phyloP scores from a whole-genome alignment of 768 basidiomycete genomes.

The Boletus edulis region DNA sequence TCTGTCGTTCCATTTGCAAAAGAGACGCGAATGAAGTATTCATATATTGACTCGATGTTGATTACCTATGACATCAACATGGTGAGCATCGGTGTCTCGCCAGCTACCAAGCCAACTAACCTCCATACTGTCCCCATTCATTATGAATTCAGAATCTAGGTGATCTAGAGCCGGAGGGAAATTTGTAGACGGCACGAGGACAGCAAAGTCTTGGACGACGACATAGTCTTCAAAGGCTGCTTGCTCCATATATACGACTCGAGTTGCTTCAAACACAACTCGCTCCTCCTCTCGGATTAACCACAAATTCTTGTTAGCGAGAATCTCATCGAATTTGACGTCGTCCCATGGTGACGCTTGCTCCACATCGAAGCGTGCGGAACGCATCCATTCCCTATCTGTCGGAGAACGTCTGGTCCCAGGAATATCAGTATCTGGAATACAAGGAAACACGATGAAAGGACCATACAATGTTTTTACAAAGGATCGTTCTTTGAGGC shows the following conservation, averaged over 20 bases:
- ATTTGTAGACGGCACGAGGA: constrained; percentile 24
- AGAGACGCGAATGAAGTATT: constrained; percentile 13
- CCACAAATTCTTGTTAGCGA: constrained; percentile 16
- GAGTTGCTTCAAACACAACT: constrained; percentile 12
- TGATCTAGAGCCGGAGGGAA: constrained; percentile 14
- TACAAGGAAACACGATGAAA: too few relatives aligned
- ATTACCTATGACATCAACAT: background rate
- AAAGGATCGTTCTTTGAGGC: constrained; percentile 22
- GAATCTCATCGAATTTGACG: background rate
- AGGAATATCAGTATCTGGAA: background rate
- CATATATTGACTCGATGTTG: constrained; percentile 12
- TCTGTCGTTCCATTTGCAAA: constrained; percentile 15
- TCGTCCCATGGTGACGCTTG: background rate
- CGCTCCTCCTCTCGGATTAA: constrained; percentile 17
- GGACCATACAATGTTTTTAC: constrained; percentile 8
- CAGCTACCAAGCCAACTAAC: background rate
- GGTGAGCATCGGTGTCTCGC: background rate
- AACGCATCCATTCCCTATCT: background rate
- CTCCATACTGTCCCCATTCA: background rate
- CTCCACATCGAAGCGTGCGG: background rate
- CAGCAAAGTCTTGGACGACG: constrained; percentile 8
- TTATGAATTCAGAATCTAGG: background rate
- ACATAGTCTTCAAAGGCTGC: background rate
- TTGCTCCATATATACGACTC: background rate
- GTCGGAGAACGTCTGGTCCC: constrained; percentile 1